Conservation (phyloP, 2,329 filamentous ascomycete species). For the Hypoxylon sp. region DNA sequence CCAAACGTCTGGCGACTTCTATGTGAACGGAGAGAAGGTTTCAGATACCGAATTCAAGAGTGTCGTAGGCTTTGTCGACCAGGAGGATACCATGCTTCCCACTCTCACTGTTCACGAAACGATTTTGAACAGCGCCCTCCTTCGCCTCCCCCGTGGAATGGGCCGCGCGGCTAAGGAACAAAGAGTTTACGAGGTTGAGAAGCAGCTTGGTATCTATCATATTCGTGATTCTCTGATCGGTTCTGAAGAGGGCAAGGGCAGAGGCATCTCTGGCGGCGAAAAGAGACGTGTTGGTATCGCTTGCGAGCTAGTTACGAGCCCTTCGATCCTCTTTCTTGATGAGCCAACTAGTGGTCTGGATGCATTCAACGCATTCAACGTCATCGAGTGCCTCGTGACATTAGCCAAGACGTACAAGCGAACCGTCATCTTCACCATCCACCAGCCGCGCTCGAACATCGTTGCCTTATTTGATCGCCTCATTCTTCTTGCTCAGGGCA, state of each 20-base stretch:
- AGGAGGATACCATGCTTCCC: slow-evolving; percentile 96
- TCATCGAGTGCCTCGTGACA: slow-evolving; percentile 94
- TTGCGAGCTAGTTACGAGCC: slow-evolving; percentile 96
- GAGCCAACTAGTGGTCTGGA: slow-evolving; percentile 97
- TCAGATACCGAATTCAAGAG: slow-evolving; percentile 86
- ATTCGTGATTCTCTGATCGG: slow-evolving; percentile 97
- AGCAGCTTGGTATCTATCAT: slow-evolving; percentile 92
- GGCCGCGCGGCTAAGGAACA: slow-evolving; percentile 88
- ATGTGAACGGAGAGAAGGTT: slow-evolving; percentile 93
- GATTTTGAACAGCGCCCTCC: slow-evolving; percentile 90
- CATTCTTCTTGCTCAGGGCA: slow-evolving; percentile 89
- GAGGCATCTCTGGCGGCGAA: slow-evolving; percentile 96
- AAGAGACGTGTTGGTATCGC: slow-evolving; percentile 97
- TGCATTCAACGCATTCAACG: slow-evolving; percentile 97
- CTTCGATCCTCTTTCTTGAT: slow-evolving; percentile 95
- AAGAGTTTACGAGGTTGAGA: slow-evolving; percentile 91
- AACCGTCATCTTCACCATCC: slow-evolving; percentile 98
- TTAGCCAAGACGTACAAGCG: slow-evolving; percentile 96
- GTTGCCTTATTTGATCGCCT: slow-evolving; percentile 96
- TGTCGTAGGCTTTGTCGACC: slow-evolving; percentile 96
- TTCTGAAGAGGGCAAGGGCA: slow-evolving; percentile 92
- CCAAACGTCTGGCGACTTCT: slow-evolving; percentile 81
- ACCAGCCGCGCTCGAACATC: slow-evolving; percentile 97
- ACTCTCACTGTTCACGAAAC: slow-evolving; percentile 98
- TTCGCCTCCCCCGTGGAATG: slow-evolving; percentile 95